A percentile compares a stretch with the other conserved stretches of the same genome.
phyloP scores from a whole-genome alignment of 495 filamentous ascomycete species.

The Penicillium verhagenii region DNA sequence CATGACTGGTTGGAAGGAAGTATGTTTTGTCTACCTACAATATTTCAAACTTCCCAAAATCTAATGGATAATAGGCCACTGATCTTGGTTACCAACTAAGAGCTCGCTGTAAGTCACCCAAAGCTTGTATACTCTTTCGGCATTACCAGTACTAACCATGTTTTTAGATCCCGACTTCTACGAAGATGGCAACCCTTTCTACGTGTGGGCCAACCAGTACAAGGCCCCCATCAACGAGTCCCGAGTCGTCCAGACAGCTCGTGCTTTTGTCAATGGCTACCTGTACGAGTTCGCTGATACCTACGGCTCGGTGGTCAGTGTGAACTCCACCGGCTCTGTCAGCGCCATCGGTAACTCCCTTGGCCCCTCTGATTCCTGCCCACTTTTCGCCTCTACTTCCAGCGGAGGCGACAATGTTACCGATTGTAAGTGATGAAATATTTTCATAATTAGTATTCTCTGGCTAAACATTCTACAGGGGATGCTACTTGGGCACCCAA shows the following conservation, averaged over 20 bases:
- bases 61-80: constrained; percentile 19
- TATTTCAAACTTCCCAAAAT: constrained; percentile 15
- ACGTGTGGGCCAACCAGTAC: constrained; percentile 59
- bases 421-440: constrained; percentile 19
- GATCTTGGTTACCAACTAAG: constrained; percentile 22
- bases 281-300: constrained; percentile 46
- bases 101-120: constrained; percentile 17
- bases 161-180: constrained; percentile 53
- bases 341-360: constrained; percentile 52
- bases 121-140: not conserved
- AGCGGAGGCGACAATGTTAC: constrained; percentile 41
- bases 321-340: constrained; percentile 45
- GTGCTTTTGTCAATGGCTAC: constrained; percentile 54
- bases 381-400: constrained; percentile 40
- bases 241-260: constrained; percentile 41
- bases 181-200: constrained; percentile 50
- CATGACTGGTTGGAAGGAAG: constrained; percentile 56
- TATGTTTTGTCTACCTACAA: constrained; percentile 13
- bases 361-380: constrained; percentile 55
- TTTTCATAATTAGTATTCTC: not conserved
- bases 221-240: constrained; percentile 42
- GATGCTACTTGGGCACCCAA: constrained; percentile 51
- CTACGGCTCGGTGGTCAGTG: constrained; percentile 48
- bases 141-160: not conserved
- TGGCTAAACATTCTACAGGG: constrained; percentile 14